Conservation (phyloP, 2,329 filamentous ascomycete species). For the Phialemonium atrogriseum region DNA sequence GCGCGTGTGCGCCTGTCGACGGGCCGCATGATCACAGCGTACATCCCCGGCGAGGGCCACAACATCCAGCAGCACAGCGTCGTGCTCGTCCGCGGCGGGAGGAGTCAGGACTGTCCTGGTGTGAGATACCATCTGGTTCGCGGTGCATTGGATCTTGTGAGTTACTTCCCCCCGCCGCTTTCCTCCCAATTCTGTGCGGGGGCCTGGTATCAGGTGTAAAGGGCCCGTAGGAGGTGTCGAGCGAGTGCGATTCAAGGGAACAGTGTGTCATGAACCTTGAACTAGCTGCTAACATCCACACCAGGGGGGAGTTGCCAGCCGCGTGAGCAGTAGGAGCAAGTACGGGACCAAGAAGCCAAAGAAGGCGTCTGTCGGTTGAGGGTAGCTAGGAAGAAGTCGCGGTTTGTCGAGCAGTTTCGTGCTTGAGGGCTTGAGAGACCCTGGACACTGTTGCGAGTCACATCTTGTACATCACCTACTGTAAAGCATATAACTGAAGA, state of each 20-base stretch:
- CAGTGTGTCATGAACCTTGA: not conserved
- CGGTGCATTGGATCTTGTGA: slow-evolving; percentile 85
- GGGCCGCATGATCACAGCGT: slow-evolving; percentile 80
- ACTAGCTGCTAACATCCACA: slow-evolving; percentile 8
- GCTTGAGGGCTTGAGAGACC: too few species aligned
- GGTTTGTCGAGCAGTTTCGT: too few species aligned
- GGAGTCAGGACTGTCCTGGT: slow-evolving; percentile 95
- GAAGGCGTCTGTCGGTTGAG: slow-evolving; percentile 55
- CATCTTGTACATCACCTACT: too few species aligned
- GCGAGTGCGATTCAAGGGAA: not conserved
- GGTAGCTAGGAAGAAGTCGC: slow-evolving; percentile 3
- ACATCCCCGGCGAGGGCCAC: slow-evolving; percentile 96
- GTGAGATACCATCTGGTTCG: slow-evolving; percentile 92
- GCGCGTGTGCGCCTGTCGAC: slow-evolving; percentile 83
- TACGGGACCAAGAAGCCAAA: slow-evolving; percentile 99
- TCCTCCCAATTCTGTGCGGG: too few species aligned
- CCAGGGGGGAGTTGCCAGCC: slow-evolving; percentile 82
- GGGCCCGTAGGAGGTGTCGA: not conserved
- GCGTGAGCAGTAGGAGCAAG: slow-evolving; percentile 82
- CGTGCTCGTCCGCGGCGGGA: slow-evolving; percentile 86
- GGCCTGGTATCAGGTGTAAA: not conserved
- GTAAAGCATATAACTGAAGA: too few species aligned
- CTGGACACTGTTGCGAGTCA: not conserved
- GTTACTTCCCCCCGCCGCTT: slow-evolving; percentile 30
- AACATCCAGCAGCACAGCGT: slow-evolving; percentile 99